Evolutionary conservation across 352 stramenopile genomes (phyloP), one percentile per base, ranked within the genome.

Genomic region (Globisporangium cederbergense): DNA sequence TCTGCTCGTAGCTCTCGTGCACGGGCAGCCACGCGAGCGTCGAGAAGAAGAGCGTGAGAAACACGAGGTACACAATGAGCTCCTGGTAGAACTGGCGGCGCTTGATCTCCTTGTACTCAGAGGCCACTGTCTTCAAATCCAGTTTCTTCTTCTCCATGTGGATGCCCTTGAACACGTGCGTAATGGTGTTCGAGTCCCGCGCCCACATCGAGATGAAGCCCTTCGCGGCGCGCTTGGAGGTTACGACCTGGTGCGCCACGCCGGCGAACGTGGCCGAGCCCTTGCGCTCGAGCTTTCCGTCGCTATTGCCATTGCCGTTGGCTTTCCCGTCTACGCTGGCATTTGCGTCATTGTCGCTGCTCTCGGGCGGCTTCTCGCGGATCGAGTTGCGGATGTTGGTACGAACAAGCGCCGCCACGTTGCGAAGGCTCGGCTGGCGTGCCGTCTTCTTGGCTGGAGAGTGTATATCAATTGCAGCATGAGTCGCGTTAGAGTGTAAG

Each of bases 81-180:
- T 96, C 88, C 64, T 96, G 82, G 79, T 96, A 96, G 58, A 96
- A 96, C 72, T 95, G 83, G 9, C 80, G 72, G 7, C 88, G 86
- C 70, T 93, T 93, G 58, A 91, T 86, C 73, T 96, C 84, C 60
- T 95, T 96, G 74, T 92, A 96, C 70, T 96, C 83, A 54, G 83
- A 68, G 36, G 81, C 77, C 13, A 96, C 82, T 16, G 72, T 79
- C 49, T 85, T 74, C 9, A 96, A 63, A 43, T 95, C 79, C 28
- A 96, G 73, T 56, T 96, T 96, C 70, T 95, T 96, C 75, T 96
- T 96, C 68, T 96, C 85, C 81, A 96, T 92, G 62, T 93, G 86
- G 61, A 96, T 89, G 8, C 87, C 87, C 34, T 88, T 83, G 78
- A 91, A 90, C 40, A 93, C 73, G 63, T 89, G 76, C 62, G 75